Conservation (phyloP, 2,329 filamentous ascomycete genomes). For the Colletotrichum liriopes region DNA sequence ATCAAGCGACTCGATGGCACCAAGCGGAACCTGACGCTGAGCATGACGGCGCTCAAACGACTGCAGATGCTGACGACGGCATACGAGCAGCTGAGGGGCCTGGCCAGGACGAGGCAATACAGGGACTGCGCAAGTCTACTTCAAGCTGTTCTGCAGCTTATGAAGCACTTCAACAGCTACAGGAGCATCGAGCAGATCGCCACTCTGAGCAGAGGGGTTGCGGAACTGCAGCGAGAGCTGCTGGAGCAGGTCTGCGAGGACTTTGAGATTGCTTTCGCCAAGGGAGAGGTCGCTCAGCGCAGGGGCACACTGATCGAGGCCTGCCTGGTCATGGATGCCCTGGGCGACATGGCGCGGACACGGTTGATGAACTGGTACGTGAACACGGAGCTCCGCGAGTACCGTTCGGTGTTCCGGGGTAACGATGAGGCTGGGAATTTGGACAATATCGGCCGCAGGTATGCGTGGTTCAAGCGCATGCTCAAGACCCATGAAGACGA, state of each 20-base stretch:
- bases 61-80: conserved; percentile 99
- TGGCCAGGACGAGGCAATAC: conserved; percentile 91
- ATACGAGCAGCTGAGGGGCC: conserved; percentile 92
- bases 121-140: conserved; percentile 93
- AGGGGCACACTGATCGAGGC: conserved; percentile 85
- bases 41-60: conserved; percentile 97
- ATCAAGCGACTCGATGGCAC: conserved; percentile 98
- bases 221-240: conserved; percentile 92
- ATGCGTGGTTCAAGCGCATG: conserved; percentile 97
- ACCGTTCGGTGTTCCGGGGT: conserved; percentile 93
- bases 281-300: conserved; percentile 82
- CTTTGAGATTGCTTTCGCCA: conserved; percentile 95
- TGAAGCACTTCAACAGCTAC: conserved; percentile 98
- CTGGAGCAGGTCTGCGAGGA: conserved; percentile 99
- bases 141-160: conserved; percentile 95
- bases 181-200: conserved; percentile 98
- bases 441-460: conserved; percentile 95
- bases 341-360: conserved; percentile 88
- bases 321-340: conserved; percentile 93
- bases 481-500: conserved; percentile 97
- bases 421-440: conserved; percentile 97
- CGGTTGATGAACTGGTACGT: conserved; percentile 96
- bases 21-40: conserved; percentile 95
- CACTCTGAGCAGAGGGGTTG: conserved; percentile 90
- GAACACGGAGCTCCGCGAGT: conserved; percentile 96